A percentile compares a stretch with the other conserved stretches of the same genome.
These are phyloP conservation scores for Yamadazyma sp. DNA, from an alignment of 805 yeast species.

Conservation along the genomic window DNA sequence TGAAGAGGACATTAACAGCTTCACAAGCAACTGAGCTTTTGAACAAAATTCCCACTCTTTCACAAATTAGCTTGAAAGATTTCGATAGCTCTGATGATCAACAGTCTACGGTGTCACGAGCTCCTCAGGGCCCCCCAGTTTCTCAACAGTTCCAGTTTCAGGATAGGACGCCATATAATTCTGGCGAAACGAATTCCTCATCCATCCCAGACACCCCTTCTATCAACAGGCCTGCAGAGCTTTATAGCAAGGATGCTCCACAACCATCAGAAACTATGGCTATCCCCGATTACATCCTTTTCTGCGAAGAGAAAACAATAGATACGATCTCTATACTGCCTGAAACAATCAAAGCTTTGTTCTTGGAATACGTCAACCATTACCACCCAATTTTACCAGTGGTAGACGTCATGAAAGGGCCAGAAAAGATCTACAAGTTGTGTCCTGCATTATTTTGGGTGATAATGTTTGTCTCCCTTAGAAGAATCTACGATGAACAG, in stretches of 20 bases:
- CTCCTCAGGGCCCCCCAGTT: too few relatives aligned
- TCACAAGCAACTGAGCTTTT: slow-evolving; percentile 34
- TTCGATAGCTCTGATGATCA: too few relatives aligned
- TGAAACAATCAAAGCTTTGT: slow-evolving; percentile 61
- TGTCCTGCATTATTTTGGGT: slow-evolving; percentile 96
- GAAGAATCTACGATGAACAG: slow-evolving; percentile 51
- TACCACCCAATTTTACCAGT: slow-evolving; percentile 89
- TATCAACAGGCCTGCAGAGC: slow-evolving; percentile 16
- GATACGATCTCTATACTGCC: slow-evolving; percentile 67
- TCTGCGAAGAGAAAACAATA: slow-evolving; percentile 66
- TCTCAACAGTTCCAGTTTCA: slow-evolving; percentile 1
- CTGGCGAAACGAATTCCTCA: slow-evolving; percentile 17
- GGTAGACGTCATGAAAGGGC: slow-evolving; percentile 78
- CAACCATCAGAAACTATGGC: slow-evolving; percentile 1
- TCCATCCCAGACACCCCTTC: slow-evolving; percentile 34
- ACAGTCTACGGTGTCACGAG: too few relatives aligned
- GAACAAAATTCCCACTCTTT: slow-evolving; percentile 26
- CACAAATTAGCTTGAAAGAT: background rate
- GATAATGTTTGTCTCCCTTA: slow-evolving; percentile 76
- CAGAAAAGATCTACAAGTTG: slow-evolving; percentile 71
- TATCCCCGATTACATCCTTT: slow-evolving; percentile 19
- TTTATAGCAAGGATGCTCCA: slow-evolving; percentile 1
- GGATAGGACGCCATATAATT: slow-evolving; percentile 5
- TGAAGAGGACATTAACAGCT: slow-evolving; percentile 52
- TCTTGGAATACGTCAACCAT: slow-evolving; percentile 64